A percentile compares a stretch with the other conserved stretches of the same genome.
phyloP scores from a whole-genome alignment of 306 rosid genomes.

The Corylus heterophylla region DNA sequence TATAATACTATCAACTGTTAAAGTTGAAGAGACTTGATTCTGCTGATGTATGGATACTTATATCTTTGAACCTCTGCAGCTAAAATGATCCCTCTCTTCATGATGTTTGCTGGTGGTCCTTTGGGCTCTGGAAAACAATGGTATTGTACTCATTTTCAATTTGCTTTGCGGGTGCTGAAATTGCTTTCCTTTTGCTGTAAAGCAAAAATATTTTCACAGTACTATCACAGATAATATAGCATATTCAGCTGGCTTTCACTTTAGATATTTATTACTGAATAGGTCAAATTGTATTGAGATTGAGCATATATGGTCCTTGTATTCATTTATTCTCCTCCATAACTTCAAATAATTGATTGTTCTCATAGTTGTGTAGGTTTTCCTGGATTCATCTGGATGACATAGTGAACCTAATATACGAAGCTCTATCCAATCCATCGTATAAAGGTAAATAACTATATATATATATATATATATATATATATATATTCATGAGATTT shows the following conservation, averaged over 20 bases:
- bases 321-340: constrained; percentile 7
- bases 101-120: constrained; percentile 97
- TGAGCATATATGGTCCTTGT: neutral
- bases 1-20: constrained; percentile 10
- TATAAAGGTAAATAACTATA: constrained; percentile 58
- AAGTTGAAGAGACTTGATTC: constrained; percentile 8
- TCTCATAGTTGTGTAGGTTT: constrained; percentile 52
- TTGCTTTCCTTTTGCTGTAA: neutral
- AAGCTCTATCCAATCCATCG: constrained; percentile 84
- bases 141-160: constrained; percentile 43
- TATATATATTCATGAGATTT: neutral
- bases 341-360: constrained; percentile 8
- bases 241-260: neutral
- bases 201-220: too few species aligned
- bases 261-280: neutral
- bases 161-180: neutral
- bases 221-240: neutral
- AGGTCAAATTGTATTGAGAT: neutral
- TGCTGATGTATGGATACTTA: neutral
- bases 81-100: constrained; percentile 93
- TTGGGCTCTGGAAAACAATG: constrained; percentile 95
- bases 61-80: constrained; percentile 59
- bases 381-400: constrained; percentile 99
- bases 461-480: neutral
- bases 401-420: constrained; percentile 83